A percentile compares a stretch with the other conserved stretches of the same genome.
Evolutionary conservation across 768 basidiomycete species (phyloP).

Genomic region (Tephrocybe rancida): DNA sequence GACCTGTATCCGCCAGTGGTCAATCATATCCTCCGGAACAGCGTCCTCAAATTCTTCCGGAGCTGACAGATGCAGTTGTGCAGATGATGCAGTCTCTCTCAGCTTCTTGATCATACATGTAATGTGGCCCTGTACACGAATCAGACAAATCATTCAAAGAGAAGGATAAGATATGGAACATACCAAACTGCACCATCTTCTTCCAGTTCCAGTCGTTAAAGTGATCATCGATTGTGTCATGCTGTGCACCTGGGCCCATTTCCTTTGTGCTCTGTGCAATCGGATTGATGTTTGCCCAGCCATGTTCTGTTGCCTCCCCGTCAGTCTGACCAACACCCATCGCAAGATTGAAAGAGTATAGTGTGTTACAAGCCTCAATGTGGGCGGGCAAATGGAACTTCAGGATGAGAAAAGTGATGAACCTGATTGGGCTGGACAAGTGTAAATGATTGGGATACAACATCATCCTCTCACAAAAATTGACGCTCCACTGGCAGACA

Average conservation of each 20-base stretch:
- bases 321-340: conserved; percentile 20
- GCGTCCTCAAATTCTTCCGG: too few relatives aligned
- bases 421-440: neutral
- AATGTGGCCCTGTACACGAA: too few relatives aligned
- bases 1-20: too few relatives aligned
- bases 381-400: conserved; percentile 31
- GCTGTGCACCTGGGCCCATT: conserved; percentile 22
- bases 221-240: neutral
- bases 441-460: neutral
- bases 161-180: neutral
- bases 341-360: conserved; percentile 22
- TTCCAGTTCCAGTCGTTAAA: conserved; percentile 2
- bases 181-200: neutral
- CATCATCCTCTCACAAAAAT: conserved; percentile 16
- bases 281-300: conserved; percentile 23
- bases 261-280: conserved; percentile 19
- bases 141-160: too few relatives aligned
- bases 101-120: too few relatives aligned
- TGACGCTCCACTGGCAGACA: conserved; percentile 26
- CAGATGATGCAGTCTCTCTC: too few relatives aligned
- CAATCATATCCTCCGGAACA: too few relatives aligned
- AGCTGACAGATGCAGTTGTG: too few relatives aligned
- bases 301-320: conserved; percentile 14
- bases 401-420: conserved; percentile 20
- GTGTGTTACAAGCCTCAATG: conserved; percentile 15